Evolutionary conservation across 305 asterid species (phyloP).

Genomic region (Fraxinus latifolia): DNA sequence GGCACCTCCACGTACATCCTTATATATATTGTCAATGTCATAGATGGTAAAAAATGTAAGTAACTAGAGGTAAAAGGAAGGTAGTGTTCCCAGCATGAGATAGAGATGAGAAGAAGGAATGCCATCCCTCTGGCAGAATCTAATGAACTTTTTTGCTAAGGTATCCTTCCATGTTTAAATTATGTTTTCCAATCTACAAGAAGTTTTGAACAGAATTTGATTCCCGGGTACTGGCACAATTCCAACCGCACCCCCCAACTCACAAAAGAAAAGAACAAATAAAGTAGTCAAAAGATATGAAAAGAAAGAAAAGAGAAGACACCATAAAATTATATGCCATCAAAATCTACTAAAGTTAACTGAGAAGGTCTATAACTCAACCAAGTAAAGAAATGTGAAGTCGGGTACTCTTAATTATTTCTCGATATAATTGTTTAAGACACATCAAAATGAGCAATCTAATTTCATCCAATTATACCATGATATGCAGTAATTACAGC

Average conservation of each 20-base stretch:
- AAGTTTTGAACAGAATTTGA: neutral
- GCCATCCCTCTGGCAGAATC: neutral
- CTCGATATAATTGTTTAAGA: neutral
- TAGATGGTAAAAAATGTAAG: neutral
- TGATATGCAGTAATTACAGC: neutral
- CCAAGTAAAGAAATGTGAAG: neutral
- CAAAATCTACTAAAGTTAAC: neutral
- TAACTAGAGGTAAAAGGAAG: neutral
- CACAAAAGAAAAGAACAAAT: neutral
- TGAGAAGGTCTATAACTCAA: neutral
- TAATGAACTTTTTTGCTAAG: neutral
- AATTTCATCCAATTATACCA: neutral
- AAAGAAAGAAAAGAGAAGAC: neutral
- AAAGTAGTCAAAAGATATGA: neutral
- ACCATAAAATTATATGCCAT: neutral
- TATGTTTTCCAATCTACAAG: neutral
- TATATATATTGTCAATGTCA: neutral
- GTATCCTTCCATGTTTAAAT: neutral
- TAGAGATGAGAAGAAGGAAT: neutral
- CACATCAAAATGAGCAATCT: constrained; percentile 2
- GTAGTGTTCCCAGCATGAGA: constrained; percentile 1
- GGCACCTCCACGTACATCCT: neutral
- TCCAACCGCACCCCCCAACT: neutral
- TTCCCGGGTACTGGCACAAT: neutral
- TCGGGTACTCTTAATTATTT: neutral